Conservation (phyloP, 495 filamentous ascomycete genomes). For the Aspergillus ellipticus region DNA sequence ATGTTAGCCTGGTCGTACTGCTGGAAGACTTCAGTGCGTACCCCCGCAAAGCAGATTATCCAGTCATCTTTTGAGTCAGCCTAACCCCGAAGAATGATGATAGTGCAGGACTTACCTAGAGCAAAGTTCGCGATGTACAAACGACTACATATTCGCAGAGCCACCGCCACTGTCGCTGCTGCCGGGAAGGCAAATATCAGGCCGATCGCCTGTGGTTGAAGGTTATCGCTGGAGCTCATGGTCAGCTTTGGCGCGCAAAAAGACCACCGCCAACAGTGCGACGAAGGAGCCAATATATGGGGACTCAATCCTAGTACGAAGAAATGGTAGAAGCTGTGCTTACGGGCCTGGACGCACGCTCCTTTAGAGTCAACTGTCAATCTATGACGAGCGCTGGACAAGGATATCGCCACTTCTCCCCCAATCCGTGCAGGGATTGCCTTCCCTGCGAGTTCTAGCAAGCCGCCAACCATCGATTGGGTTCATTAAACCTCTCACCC, state of each 20-base stretch:
- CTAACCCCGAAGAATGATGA: neutral
- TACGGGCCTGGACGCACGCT: neutral
- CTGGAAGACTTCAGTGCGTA: neutral
- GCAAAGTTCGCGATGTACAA: conserved; percentile 43
- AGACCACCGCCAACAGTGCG: no score
- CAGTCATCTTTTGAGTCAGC: conserved; percentile 14
- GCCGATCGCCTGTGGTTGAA: conserved; percentile 37
- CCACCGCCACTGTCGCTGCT: conserved; percentile 35
- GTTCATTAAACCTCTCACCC: neutral
- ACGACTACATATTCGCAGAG: conserved; percentile 36
- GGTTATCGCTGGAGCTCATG: conserved; percentile 8
- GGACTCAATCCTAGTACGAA: neutral
- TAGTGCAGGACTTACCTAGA: conserved; percentile 12
- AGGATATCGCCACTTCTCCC: neutral
- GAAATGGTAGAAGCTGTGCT: neutral
- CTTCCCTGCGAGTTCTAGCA: neutral
- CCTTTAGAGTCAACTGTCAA: neutral
- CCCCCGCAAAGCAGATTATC: conserved; percentile 8
- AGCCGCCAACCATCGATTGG: neutral
- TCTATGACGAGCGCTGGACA: neutral
- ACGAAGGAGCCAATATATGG: no score
- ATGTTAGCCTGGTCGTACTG: neutral
- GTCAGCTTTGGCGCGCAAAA: neutral
- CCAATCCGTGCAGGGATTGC: neutral
- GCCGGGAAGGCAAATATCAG: conserved; percentile 41